Base-by-base conservation (phyloP, 331 rosid genomes). In the Malus hybrid region DNA sequence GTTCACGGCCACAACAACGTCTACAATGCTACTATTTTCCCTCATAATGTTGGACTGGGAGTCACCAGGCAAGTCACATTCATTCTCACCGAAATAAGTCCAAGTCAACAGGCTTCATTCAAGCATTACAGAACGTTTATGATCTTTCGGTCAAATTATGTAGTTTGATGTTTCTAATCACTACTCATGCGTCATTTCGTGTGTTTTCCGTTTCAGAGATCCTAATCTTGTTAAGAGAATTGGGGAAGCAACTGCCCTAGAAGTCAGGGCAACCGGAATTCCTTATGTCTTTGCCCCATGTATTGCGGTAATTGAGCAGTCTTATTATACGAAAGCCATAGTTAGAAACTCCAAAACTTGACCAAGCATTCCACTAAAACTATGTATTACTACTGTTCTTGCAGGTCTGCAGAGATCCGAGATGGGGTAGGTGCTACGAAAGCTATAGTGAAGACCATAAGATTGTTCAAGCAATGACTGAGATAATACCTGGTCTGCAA, bases 21-120 rank as follows among this genome's bases (percentile, higher is more conserved):
- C 57, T 90, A 86, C 67, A 87, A 86, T 8, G 88, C 98, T 57
- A 93, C 98, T 6, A 76, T 88, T 68, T 88, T 93, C 72, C 96
- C 91, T 54, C 93, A 93, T 61, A 90, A 93, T 84, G 85, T 93
- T 62, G 96, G 94, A 6, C 89, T 90, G 8, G 98, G 98, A n/a
- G 93, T 77, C 29, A 93, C 96, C 70, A 93, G 96, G 97, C 80
- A 83, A 84, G 83, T 39, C 34, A 29, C 24, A 50, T 48, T 70
- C 56, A 55, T 18, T 24, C 66, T 62, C 66, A 62, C 13, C 36
- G 36, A 27, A 62, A 62, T 62, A 34, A 34, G 7, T 65, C 2
- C 13, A 20, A 32, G 13, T 39, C 46, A 10, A 39, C 46, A 10
- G 46, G 13, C 46, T 32, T 18, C 44, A 10, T 65, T 32, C 69